A percentile compares a stretch with the other conserved stretches of the same genome.
These are phyloP conservation scores for Neospora caninum DNA, from an alignment of 169 alveolate species.

Conservation along the genomic window DNA sequence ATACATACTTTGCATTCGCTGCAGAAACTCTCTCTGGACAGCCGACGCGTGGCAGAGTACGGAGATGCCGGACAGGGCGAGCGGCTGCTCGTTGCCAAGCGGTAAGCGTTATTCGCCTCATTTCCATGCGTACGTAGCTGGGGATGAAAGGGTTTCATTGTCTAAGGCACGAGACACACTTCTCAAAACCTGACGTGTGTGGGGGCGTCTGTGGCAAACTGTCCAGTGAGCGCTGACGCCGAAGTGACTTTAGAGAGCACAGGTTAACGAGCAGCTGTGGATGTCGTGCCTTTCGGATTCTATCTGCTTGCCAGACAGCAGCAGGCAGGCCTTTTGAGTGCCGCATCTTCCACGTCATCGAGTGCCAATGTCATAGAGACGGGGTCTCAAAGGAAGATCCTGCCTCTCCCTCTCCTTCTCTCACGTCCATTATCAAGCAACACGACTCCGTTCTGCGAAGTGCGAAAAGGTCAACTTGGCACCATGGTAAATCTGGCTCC, in stretches of 20 bases:
- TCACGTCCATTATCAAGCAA: background rate
- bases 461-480: background rate
- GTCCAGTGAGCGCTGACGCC: background rate
- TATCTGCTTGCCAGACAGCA: background rate
- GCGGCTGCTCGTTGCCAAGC: conserved; percentile 77
- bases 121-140: background rate
- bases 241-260: background rate
- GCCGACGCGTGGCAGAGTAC: conserved; percentile 34
- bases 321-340: background rate
- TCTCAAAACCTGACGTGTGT: background rate
- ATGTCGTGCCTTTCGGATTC: no score
- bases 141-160: background rate
- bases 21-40: conserved; percentile 34
- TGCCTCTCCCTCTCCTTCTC: conserved; percentile 2
- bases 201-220: background rate
- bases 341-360: background rate
- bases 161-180: background rate
- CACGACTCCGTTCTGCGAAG: background rate
- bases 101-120: background rate
- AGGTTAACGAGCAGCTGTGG: background rate
- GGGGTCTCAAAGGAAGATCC: background rate
- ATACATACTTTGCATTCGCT: no score
- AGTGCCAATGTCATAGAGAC: background rate
- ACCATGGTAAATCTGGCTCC: background rate
- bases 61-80: conserved; percentile 84